Conservation (phyloP, 495 filamentous ascomycete species). For the Lasiosphaeria miniovina region DNA sequence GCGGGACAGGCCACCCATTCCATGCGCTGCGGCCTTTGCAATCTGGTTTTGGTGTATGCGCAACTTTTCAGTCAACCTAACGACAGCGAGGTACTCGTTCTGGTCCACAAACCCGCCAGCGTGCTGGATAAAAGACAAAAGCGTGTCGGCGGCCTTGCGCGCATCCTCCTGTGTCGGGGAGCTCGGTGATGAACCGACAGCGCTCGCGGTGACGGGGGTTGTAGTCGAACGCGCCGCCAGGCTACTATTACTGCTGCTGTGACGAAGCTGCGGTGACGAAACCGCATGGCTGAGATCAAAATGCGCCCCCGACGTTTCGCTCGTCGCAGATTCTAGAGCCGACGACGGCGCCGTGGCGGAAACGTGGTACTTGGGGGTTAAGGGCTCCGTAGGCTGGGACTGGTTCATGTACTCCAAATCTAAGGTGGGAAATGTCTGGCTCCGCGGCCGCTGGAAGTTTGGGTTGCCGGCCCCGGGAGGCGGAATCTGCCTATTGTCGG, state of each 20-base stretch:
- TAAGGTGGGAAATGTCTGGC: constrained; percentile 84
- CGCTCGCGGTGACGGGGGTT: constrained; percentile 38
- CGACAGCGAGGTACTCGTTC: constrained; percentile 78
- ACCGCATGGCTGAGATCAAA: constrained; percentile 54
- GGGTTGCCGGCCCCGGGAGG: constrained; percentile 38
- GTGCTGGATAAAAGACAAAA: constrained; percentile 80
- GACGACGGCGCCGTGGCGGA: constrained; percentile 56
- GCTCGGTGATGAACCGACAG: constrained; percentile 47
- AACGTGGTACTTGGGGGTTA: constrained; percentile 62
- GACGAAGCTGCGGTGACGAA: constrained; percentile 50
- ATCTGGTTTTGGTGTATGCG: constrained; percentile 61
- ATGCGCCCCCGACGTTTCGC: constrained; percentile 50
- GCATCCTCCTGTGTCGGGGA: constrained; percentile 91
- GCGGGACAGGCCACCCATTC: constrained; percentile 63
- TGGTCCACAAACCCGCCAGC: constrained; percentile 68
- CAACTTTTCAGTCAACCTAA: constrained; percentile 86
- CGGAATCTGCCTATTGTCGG: constrained; percentile 58
- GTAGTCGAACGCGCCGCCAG: constrained; percentile 44
- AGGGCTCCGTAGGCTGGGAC: constrained; percentile 57
- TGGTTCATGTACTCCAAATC: constrained; percentile 71
- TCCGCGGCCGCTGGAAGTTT: constrained; percentile 72
- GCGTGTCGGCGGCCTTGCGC: constrained; percentile 74
- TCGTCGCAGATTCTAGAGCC: constrained; percentile 68
- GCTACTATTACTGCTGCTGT: constrained; percentile 53
- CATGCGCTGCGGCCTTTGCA: constrained; percentile 45